phyloP scores from a whole-genome alignment of 176 grass and related monocot genomes.

The Chrysopogon serrulatus region DNA sequence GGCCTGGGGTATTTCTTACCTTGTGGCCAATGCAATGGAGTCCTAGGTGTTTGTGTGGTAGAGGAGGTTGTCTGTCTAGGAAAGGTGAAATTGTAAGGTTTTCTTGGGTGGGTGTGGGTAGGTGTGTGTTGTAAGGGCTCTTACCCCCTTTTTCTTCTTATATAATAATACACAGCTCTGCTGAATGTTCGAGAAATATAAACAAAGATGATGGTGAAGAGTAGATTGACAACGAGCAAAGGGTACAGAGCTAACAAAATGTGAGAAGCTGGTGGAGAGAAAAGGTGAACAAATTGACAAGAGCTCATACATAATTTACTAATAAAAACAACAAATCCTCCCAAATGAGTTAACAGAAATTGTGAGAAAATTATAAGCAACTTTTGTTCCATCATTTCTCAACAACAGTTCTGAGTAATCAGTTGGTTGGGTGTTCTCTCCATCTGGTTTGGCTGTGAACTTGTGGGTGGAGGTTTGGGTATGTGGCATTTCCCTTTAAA shows the following conservation, averaged over 20 bases:
- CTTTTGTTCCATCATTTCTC: not conserved
- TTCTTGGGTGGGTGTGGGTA: not conserved
- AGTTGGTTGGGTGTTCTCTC: not conserved
- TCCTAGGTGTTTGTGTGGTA: not conserved
- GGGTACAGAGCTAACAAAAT: not conserved
- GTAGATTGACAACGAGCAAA: not conserved
- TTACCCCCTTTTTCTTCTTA: not conserved
- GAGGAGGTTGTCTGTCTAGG: not conserved
- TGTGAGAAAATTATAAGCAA: not conserved
- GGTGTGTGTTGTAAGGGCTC: not conserved
- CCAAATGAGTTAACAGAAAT: not conserved
- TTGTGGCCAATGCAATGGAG: not conserved
- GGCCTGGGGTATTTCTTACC: not conserved
- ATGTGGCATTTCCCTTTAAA: slow-evolving; percentile 5
- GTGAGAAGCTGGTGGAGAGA: not conserved
- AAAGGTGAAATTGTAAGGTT: not conserved
- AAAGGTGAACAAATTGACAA: not conserved
- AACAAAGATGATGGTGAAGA: not conserved
- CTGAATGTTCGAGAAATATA: not conserved
- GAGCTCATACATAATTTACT: not conserved
- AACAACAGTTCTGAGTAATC: not conserved
- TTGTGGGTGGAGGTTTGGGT: not conserved
- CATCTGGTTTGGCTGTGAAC: not conserved
- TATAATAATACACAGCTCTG: not conserved
- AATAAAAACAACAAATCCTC: slow-evolving; percentile 7